Conservation (phyloP, 768 basidiomycete genomes). For the Phlebiopsis flavidoalba region DNA sequence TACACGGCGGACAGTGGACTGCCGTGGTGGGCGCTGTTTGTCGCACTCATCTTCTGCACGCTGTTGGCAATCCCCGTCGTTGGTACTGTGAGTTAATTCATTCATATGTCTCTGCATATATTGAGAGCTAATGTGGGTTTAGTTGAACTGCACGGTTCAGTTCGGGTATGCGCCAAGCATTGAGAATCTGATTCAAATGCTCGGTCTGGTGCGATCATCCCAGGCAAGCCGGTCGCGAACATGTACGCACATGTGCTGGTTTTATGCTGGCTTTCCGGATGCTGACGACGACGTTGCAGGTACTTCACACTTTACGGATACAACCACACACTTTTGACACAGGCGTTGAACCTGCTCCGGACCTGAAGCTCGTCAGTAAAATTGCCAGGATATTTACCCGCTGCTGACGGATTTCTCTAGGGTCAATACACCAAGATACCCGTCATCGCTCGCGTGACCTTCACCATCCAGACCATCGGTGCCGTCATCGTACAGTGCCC, state of each 20-base stretch:
- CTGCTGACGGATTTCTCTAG: not conserved
- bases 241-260: constrained; percentile 23
- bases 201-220: constrained; percentile 43
- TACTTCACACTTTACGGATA: constrained; percentile 27
- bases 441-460: constrained; percentile 51
- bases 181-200: constrained; percentile 39
- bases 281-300: not conserved
- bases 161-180: constrained; percentile 14
- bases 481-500: constrained; percentile 43
- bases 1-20: constrained; percentile 48
- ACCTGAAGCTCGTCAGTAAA: constrained; percentile 42
- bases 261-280: not conserved
- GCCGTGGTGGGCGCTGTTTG: constrained; percentile 48
- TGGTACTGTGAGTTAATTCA: constrained; percentile 44
- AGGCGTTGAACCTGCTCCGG: constrained; percentile 47
- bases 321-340: constrained; percentile 36
- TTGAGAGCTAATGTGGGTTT: not conserved
- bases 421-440: constrained; percentile 52
- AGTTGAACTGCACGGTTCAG: constrained; percentile 23
- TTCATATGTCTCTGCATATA: not conserved
- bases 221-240: constrained; percentile 46
- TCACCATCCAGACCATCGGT: constrained; percentile 52
- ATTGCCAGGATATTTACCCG: too few species aligned
- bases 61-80: constrained; percentile 50
- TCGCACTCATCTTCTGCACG: constrained; percentile 46